A percentile compares a stretch with the other conserved stretches of the same genome.
These are phyloP conservation scores for Cymbopogon citratus DNA, from an alignment of 176 grass and related monocot genomes.

Conservation along the genomic window DNA sequence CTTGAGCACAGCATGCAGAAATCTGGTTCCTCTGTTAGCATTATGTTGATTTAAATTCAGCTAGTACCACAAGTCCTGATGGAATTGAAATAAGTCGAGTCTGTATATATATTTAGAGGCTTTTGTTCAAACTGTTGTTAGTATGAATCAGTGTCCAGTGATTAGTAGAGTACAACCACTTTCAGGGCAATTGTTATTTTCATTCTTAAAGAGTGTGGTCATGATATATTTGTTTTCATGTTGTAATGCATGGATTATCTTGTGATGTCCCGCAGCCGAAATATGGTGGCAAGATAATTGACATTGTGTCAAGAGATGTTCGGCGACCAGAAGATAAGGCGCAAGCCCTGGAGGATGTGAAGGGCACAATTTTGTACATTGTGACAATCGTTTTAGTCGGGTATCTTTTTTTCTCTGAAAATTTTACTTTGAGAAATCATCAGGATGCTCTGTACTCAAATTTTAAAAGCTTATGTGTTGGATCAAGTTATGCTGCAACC, in stretches of 20 bases:
- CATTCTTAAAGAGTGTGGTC: background rate
- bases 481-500: background rate
- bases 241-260: conserved; percentile 27
- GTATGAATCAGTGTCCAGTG: background rate
- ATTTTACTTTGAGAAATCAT: conserved; percentile 11
- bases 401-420: conserved; percentile 46
- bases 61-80: background rate
- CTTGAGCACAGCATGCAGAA: background rate
- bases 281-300: conserved; percentile 90
- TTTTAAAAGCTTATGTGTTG: background rate
- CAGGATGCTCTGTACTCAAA: background rate
- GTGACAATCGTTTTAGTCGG: conserved; percentile 74
- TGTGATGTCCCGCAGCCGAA: conserved; percentile 64
- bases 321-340: conserved; percentile 63
- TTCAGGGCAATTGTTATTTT: background rate
- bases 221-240: conserved; percentile 9
- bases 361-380: conserved; percentile 70
- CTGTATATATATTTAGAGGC: background rate
- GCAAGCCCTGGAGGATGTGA: conserved; percentile 69
- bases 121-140: background rate
- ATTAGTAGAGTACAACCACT: background rate
- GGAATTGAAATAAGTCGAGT: background rate
- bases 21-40: background rate
- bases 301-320: conserved; percentile 87
- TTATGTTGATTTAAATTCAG: background rate